Evolutionary conservation across 371 early-diverging fungal species (phyloP).

Genomic region (Mortierella sp.): DNA sequence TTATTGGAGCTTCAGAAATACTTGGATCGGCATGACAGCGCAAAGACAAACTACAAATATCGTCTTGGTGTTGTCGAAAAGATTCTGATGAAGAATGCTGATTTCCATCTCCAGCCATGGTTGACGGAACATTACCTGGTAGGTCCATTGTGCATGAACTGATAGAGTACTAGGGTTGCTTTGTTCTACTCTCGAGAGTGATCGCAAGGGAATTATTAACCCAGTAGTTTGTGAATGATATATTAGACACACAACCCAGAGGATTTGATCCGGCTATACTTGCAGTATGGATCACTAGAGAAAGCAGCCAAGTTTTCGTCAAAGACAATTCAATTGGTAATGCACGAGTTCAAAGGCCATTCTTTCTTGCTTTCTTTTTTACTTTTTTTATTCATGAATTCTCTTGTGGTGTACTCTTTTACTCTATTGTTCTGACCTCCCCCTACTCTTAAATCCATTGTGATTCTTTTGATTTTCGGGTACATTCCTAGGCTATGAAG

Average conservation of each 20-base stretch:
- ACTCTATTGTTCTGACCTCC: background rate
- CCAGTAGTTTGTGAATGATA: background rate
- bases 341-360: no score
- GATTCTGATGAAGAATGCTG: constrained; percentile 24
- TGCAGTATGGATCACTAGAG: constrained; percentile 27
- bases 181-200: background rate
- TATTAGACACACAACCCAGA: constrained; percentile 39
- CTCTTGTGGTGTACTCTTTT: background rate
- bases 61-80: constrained; percentile 24
- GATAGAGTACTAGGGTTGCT: no score
- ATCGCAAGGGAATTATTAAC: background rate
- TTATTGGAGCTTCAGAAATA: constrained; percentile 25
- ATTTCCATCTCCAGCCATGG: constrained; percentile 45
- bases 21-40: constrained; percentile 33
- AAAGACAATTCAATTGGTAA: constrained; percentile 27
- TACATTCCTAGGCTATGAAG: constrained; percentile 24
- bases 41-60: constrained; percentile 29
- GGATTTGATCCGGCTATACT: constrained; percentile 45
- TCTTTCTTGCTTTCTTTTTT: no score
- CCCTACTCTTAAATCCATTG: background rate
- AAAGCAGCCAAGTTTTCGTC: constrained; percentile 39
- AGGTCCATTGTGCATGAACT: background rate
- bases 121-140: constrained; percentile 41
- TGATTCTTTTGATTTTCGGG: background rate
- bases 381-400: background rate